phyloP scores from a whole-genome alignment of 371 early-diverging fungal species.

The Parasitella parasitica region DNA sequence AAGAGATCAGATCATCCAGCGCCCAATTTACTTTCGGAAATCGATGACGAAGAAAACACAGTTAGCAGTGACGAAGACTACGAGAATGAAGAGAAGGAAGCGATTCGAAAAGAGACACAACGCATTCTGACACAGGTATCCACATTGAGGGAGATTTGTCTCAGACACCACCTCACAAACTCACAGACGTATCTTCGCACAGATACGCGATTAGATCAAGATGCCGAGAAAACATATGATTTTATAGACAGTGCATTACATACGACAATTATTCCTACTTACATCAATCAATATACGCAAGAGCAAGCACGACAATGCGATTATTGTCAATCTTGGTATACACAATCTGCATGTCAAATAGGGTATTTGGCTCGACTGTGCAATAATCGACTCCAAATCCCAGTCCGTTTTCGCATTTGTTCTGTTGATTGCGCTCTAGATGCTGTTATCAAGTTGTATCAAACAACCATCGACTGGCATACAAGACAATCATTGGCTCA shows the following conservation, averaged over 20 bases:
- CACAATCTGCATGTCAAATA: constrained; percentile 22
- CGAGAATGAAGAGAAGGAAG: not conserved
- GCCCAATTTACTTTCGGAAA: constrained; percentile 4
- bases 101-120: not conserved
- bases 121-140: not conserved
- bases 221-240: not conserved
- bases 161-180: not conserved
- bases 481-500: constrained; percentile 4
- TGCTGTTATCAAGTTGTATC: constrained; percentile 12
- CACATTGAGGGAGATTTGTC: constrained; percentile 3
- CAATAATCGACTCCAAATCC: constrained; percentile 24
- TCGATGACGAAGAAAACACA: constrained; percentile 1
- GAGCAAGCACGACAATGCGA: constrained; percentile 33
- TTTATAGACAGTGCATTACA: constrained; percentile 1
- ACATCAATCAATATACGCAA: not conserved
- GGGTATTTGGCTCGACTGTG: constrained; percentile 32
- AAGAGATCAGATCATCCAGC: not conserved
- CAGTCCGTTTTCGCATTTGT: constrained; percentile 34
- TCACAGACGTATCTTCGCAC: not conserved
- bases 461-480: constrained; percentile 18
- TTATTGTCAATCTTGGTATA: constrained; percentile 31
- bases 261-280: not conserved
- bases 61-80: not conserved
- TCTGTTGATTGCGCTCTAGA: constrained; percentile 28
- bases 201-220: not conserved